Evolutionary conservation across 2,329 filamentous ascomycete genomes (phyloP), one percentile per base, ranked within the genome.

Genomic region (Neofusicoccum sp.): DNA sequence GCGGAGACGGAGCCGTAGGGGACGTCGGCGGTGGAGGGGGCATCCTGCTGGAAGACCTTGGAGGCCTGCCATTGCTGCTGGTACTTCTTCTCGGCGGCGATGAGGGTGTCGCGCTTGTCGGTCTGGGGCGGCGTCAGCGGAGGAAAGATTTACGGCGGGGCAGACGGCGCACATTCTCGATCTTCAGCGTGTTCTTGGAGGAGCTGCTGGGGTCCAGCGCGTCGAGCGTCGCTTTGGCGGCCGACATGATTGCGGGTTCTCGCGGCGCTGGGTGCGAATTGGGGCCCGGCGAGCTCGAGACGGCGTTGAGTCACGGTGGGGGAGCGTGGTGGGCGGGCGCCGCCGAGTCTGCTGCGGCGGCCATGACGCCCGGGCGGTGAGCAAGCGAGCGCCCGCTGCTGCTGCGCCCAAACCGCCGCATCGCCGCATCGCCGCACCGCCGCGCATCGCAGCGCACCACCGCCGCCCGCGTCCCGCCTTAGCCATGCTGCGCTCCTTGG

Each of bases 31-130:
- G 87, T 86, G 20, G 89, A 86, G 34, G 95, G 95, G 26, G 95
- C 92, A 76, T 98, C 82, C 68, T 88, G 84, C 76, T 97, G 84
- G 83, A 98, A 99, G 67, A 96, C 80, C 65, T 84, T 83, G 67
- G 86, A 81, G 62, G 90, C 82, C 70, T 88, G 85, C 91, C 91
- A 96, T 84, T 88, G 82, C 72, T 87, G 80, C 79, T 98, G 93
- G 78, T 96, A 97, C 73, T 92, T 92, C 80, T 95, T 96, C 80
- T 98, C 93, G 70, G 89, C 84, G 33, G 86, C 86, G 68, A 95
- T 88, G 66, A 96, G 81, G 54, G 87, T 84, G 71, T 96, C 91
- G 74, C 92, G 83, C 79, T 96, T 96, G 70, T 96, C 91, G 40
- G 92, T 96, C 54, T 63, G 84, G 90, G 31, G 69, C 61, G 71